Conservation (phyloP, 768 basidiomycete species). For the Auricularia sp. region DNA sequence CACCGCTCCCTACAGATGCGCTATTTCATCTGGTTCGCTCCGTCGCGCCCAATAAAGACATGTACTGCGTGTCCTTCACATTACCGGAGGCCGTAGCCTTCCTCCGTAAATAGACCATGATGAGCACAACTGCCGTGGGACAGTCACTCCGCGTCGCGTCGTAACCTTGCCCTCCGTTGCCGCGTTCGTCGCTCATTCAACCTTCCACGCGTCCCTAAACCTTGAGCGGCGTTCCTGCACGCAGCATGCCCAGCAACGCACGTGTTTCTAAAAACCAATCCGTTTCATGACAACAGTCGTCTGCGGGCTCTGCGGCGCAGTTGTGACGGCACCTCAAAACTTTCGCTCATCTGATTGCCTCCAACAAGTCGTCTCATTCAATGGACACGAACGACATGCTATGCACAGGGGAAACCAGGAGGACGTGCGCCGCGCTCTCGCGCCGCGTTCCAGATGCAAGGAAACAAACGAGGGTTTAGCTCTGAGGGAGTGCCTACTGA, state of each 20-base stretch:
- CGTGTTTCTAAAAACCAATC: too few species aligned
- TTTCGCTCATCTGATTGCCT: neutral
- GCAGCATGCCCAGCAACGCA: too few species aligned
- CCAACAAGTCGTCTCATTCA: neutral
- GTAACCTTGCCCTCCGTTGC: too few species aligned
- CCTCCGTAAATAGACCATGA: neutral
- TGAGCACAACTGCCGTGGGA: too few species aligned
- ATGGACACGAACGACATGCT: neutral
- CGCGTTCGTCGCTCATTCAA: too few species aligned
- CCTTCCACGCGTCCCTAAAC: too few species aligned
- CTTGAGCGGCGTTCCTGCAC: too few species aligned
- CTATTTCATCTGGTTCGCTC: conserved; percentile 77
- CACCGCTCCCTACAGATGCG: conserved; percentile 20
- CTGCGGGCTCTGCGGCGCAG: too few species aligned
- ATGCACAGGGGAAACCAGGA: neutral
- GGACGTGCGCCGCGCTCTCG: neutral
- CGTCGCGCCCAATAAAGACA: conserved; percentile 92
- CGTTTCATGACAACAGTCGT: too few species aligned
- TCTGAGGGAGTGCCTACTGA: neutral
- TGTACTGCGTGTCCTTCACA: conserved; percentile 93
- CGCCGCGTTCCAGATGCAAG: neutral
- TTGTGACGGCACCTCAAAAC: too few species aligned
- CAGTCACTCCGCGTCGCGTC: too few species aligned
- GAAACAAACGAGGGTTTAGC: neutral
- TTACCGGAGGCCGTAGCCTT: conserved; percentile 39